Evolutionary conservation across 805 yeast genomes (phyloP), one percentile per base, ranked within the genome.

Genomic region (Maudiozyma serrabonitensis): DNA sequence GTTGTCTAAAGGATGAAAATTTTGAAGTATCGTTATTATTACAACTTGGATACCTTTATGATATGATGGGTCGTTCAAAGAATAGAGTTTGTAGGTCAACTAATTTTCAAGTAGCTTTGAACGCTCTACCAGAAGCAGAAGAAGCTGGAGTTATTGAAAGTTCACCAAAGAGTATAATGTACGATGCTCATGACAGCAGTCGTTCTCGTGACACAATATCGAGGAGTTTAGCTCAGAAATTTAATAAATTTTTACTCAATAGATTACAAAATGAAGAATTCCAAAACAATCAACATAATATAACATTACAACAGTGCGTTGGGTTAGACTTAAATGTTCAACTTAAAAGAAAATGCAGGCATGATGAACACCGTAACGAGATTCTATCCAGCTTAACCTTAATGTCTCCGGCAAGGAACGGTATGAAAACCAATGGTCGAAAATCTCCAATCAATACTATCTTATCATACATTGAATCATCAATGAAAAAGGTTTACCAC

Each of bases 11-110:
- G 3, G 68, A 73, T 42, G 82, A 79, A 53, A 73, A 74, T 40
- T 70, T 80, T 28, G 60, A 64, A 7, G 62, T 60, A 44, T 80
- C 85, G 2, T 63, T 90, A 3, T 66, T 89, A 26, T 81, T 86
- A 45, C 97, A 93, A 61, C 69, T 90, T 43, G 99, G 96, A 0
- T 87, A 88, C 54, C 69, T 95, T 13, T 87, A 80, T 67, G 98
- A 95, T 60, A 91, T 93, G 99, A 75, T 91, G 68, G 75, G 75
- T 41, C 86, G 87, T 62, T 88, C 96, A 0, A 68, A 75, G 13
- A 93, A 95, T 0, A 76, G 78, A 38, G 87, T 85, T 56, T 88
- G 91, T 58, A 79, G 87, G 39, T 84, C 96, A 0, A 73, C 89
- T 1, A 93, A 93, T 61, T 88, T 91, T 60, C 83, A 81, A 55